Percentiles rank a stretch among this genome's conserved stretches.
Evolutionary conservation across 768 basidiomycete genomes (phyloP).

Genomic region (Mycena rebaudengoi): DNA sequence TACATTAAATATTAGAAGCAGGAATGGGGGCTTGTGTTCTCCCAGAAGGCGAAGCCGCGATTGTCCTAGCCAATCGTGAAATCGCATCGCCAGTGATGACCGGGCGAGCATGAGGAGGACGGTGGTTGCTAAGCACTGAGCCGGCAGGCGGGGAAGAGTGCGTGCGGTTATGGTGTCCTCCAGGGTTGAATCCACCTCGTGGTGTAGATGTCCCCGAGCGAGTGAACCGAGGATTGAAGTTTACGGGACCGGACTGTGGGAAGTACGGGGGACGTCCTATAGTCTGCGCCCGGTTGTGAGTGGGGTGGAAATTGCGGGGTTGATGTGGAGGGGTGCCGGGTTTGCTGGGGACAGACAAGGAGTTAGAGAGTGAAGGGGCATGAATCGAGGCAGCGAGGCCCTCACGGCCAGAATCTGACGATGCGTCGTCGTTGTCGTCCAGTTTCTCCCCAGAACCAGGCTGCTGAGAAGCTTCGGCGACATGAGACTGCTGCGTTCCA

Average conservation of each 20-base stretch:
- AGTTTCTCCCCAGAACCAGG: slow-evolving; percentile 13
- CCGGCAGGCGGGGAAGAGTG: slow-evolving; percentile 70
- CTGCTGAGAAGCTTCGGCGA: not conserved
- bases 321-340: slow-evolving; percentile 39
- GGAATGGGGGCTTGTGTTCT: slow-evolving; percentile 32
- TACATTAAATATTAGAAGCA: slow-evolving; percentile 34
- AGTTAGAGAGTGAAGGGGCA: slow-evolving; percentile 53
- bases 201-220: slow-evolving; percentile 57
- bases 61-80: slow-evolving; percentile 68
- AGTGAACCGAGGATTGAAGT: slow-evolving; percentile 41
- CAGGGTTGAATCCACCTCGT: slow-evolving; percentile 45
- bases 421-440: slow-evolving; percentile 35
- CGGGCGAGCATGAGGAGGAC: slow-evolving; percentile 63
- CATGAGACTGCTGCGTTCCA: not conserved
- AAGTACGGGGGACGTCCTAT: slow-evolving; percentile 56
- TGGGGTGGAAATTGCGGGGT: slow-evolving; percentile 39
- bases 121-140: slow-evolving; percentile 41
- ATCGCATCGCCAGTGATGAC: slow-evolving; percentile 79
- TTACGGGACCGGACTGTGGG: slow-evolving; percentile 38
- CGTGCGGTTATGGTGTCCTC: slow-evolving; percentile 61
- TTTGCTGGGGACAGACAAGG: slow-evolving; percentile 51
- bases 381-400: slow-evolving; percentile 65
- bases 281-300: slow-evolving; percentile 67
- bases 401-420: slow-evolving; percentile 27
- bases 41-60: slow-evolving; percentile 45